These are phyloP conservation scores for Leptodontidium sp. DNA, from an alignment of 2,329 filamentous ascomycete genomes.

Conservation along the genomic window DNA sequence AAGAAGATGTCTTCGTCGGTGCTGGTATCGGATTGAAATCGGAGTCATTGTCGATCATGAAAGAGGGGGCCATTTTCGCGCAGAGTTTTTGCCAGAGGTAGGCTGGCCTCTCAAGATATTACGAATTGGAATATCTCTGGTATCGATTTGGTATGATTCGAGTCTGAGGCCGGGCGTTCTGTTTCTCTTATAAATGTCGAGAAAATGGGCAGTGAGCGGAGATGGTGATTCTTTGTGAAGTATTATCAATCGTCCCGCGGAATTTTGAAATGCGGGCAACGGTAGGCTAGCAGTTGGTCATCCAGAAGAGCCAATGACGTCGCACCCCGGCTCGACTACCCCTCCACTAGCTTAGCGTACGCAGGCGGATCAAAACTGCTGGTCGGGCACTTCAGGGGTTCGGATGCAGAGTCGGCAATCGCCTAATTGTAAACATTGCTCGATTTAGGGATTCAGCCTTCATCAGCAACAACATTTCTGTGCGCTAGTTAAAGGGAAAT, in stretches of 20 bases:
- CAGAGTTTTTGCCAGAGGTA: constrained; percentile 19
- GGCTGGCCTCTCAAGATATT: background rate
- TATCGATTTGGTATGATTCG: background rate
- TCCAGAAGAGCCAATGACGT: constrained; percentile 11
- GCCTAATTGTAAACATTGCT: too few species aligned
- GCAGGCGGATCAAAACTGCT: too few species aligned
- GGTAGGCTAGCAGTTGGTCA: constrained; percentile 12
- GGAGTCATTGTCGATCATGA: constrained; percentile 44
- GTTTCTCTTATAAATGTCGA: background rate
- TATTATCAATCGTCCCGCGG: constrained; percentile 19
- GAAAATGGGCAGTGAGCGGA: background rate
- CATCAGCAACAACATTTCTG: too few species aligned
- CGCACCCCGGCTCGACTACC: constrained; percentile 13
- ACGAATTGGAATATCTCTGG: background rate
- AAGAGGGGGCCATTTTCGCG: constrained; percentile 43
- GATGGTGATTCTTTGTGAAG: background rate
- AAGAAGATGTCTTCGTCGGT: constrained; percentile 35
- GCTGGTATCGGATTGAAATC: constrained; percentile 42
- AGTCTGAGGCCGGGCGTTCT: background rate
- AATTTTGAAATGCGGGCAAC: constrained; percentile 14
- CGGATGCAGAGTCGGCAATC: too few species aligned
- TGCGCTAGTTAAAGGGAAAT: too few species aligned
- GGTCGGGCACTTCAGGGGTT: too few species aligned
- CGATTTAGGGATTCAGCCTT: too few species aligned
- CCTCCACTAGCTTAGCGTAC: constrained; percentile 4